Evolutionary conservation across 2,329 filamentous ascomycete species (phyloP), one percentile per base, ranked within the genome.

Genomic region (Chaetomium olivaceum): DNA sequence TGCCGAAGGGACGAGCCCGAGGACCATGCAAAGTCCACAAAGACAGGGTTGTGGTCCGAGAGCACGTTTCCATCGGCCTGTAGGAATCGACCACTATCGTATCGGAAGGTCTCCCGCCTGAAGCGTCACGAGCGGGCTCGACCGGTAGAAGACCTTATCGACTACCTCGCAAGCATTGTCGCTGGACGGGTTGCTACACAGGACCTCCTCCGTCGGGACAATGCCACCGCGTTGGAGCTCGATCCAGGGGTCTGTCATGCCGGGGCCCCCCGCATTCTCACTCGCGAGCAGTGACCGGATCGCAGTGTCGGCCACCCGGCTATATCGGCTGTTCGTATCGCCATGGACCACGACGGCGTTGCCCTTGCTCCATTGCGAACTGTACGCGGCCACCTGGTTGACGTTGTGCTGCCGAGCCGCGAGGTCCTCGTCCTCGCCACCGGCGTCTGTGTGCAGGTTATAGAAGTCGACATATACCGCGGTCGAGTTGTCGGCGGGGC

Each of bases 381-480:
- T 87, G 73, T 87, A 83, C 62, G 80, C 77, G 1, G 84, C 80
- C 0, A 90, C 80, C 75, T 90, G 87, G 63, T 83, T 77, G 31
- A 89, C 73, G 69, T 89, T 89, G 73, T 81, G 76, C 27, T 80
- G 81, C n/a, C 88, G 83, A 2, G 87, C 87, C 2, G 71, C 71
- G 50, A 82, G 73, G 70, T 91, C 88, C 1, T 70, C 82, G 3
- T 75, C 69, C 58, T 85, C 80, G 33, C 80, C 83, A 19, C 87
- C 87, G 21, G 88, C 89, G 73, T 91, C 88, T 1, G 87, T 78
- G 73, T 91, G 88, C 7, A 90, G 71, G 73, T 91, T 90, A 78
- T 90, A 90, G 8, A 85, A 78, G 73, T 90, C 88, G 27, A 88
- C 75, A 66, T 83, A 88, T 8, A 86, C 81, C 4, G 59, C 57